Conservation (phyloP, 768 basidiomycete genomes). For the Fomitopsis serialis region DNA sequence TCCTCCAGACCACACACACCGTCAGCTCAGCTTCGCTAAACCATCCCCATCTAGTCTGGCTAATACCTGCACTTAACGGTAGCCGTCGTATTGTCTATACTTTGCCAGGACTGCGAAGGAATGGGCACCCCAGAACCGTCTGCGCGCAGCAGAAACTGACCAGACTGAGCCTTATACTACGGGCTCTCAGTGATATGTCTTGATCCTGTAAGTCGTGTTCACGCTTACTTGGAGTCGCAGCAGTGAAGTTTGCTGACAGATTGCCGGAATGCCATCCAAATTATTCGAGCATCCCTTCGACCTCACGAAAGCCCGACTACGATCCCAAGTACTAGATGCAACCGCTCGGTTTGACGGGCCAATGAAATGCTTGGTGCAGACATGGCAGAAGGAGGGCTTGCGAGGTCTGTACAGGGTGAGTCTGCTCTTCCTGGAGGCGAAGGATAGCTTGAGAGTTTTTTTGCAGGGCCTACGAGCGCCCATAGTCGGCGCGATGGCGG, state of each 20-base stretch:
- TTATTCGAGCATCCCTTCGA: slow-evolving; percentile 94
- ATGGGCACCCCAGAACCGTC: neutral
- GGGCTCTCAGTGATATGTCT: slow-evolving; percentile 20
- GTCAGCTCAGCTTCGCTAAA: too few relatives aligned
- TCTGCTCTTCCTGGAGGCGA: slow-evolving; percentile 4
- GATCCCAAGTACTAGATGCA: slow-evolving; percentile 79
- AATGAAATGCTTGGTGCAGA: slow-evolving; percentile 78
- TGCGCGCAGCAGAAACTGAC: neutral
- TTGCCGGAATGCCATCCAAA: slow-evolving; percentile 72
- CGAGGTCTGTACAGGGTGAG: slow-evolving; percentile 83
- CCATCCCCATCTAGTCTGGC: too few relatives aligned
- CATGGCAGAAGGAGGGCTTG: slow-evolving; percentile 76
- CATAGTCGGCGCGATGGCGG: slow-evolving; percentile 83
- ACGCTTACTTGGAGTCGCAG: neutral
- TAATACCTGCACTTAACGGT: too few relatives aligned
- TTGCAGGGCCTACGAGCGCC: too few relatives aligned
- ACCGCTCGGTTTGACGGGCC: slow-evolving; percentile 79
- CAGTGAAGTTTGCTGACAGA: neutral
- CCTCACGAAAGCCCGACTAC: slow-evolving; percentile 89
- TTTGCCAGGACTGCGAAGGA: too few relatives aligned
- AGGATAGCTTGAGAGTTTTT: neutral
- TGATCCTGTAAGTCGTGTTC: slow-evolving; percentile 8
- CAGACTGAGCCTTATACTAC: slow-evolving; percentile 14
- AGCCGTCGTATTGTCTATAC: too few relatives aligned
- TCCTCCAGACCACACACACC: too few relatives aligned